Base-by-base conservation (phyloP, 2,329 filamentous ascomycete genomes). In the Tympanopsis confertula region DNA sequence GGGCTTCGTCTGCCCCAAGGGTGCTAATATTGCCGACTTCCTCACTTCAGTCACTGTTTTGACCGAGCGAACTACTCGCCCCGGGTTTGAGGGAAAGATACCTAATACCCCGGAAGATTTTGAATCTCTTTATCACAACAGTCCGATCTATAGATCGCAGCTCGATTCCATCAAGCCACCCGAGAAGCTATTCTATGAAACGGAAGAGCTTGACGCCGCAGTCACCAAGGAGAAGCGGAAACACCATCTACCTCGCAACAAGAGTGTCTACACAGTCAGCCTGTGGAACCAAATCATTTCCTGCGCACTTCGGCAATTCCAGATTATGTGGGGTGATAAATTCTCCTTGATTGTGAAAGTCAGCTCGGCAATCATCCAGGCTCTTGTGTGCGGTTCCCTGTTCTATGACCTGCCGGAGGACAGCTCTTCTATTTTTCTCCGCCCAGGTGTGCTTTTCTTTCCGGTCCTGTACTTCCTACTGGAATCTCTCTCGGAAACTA, bases 1-100 rank as follows among this genome's bases (percentile, higher is more conserved):
- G 13, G 80, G 79, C 7, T 83, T 79, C 52, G 49, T 72, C 36
- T 74, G 54, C 24, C 52, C 53, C n/a, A 44, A 49, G 0, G 51
- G 60, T 13, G 53, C 74, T 41, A 83, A 77, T 4, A 75, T 76
- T 2, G 74, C 78, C 4, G 80, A 84, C 50, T 84, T 83, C 56
- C 56, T 84, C 26, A 83, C 79, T 2, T 74, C 75, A 0, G 64
- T 82, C 5, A 82, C 78, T 1, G 78, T 82, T 43, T 66, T 69
- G 3, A 69, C 69, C 2, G 78, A 81, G 47, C 66, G 78, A 18
- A 61, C 67, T 20, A 74, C 79, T 50, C 63, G 69, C n/a, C 57
- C 65, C 5, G 73, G 72, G 4, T 67, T 63, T 38, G 73, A 80
- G 47, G 61, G 60, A 3, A 69, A 63, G 4, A 69, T 74, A 0